Base-by-base conservation (phyloP, 495 filamentous ascomycete genomes). In the Penicillium turbatum region DNA sequence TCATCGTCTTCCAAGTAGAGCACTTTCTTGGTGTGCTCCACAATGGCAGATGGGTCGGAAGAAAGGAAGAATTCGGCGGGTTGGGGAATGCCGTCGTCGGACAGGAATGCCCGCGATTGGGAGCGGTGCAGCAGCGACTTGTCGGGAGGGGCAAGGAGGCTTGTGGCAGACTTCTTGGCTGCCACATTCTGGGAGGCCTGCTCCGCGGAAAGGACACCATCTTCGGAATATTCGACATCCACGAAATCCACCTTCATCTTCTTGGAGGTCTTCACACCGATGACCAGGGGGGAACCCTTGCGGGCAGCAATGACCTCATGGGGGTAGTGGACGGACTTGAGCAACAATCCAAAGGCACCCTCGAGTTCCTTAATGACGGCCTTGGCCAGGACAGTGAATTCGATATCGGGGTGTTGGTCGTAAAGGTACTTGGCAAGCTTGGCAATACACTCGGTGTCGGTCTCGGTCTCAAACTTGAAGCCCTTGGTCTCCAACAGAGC, bases 241-340 rank as follows among this genome's bases (percentile, higher is more conserved):
- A 98, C 93, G 65, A 98, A 98, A 73, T 98, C 93, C 53, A 98
- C 93, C 86, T 98, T 98, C 93, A 98, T 97, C 77, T 96, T 95
- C 81, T 86, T 92, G 71, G 89, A 81, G 38, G 93, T 97, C 70
- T 89, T 84, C 60, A 98, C 93, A 66, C 93, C 93, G 61, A 98
- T 86, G 43, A 98, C 93, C 39, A 98, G 79, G 19, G 93, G 93
- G 15, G 93, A 98, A 68, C 93, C 93, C 81, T 98, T 98, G 61
- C 93, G 87, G 58, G 93, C 95, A 29, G 93, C 93, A 72, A 98
- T 89, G 39, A 97, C 88, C 76, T 98, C 95, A 71, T 97, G 92
- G 51, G 93, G 92, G 75, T 89, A 98, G 79, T 97, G 93, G 43
- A 97, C 90, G 26, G 93, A 97, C 79, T 97, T 98, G 72, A 98